Evolutionary conservation across 2,329 filamentous ascomycete genomes (phyloP).

Genomic region (Trematosphaeria pertusa): DNA sequence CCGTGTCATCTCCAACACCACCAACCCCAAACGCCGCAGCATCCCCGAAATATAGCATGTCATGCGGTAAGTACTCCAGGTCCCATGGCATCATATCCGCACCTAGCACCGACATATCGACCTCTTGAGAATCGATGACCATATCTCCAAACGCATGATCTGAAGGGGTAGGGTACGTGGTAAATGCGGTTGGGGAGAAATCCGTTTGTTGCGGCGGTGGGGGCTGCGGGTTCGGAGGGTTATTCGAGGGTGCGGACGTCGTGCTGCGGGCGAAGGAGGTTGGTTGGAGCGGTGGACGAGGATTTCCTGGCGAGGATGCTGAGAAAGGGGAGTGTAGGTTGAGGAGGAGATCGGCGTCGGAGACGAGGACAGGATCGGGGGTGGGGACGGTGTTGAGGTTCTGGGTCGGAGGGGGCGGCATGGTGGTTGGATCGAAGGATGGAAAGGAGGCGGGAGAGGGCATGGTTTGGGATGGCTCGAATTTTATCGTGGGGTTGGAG

Average conservation of each 20-base stretch:
- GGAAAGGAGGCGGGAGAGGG: conserved; percentile 30
- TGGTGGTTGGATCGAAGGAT: conserved; percentile 37
- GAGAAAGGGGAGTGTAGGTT: conserved; percentile 57
- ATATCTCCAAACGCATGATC: conserved; percentile 58
- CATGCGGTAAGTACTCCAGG: conserved; percentile 73
- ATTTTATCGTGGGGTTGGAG: conserved; percentile 33
- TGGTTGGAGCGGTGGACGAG: conserved; percentile 20
- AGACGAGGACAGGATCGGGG: conserved; percentile 47
- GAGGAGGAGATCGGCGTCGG: conserved; percentile 57
- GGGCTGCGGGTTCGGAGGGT: conserved; percentile 6
- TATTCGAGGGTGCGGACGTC: conserved; percentile 24
- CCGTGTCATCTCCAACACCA: conserved; percentile 7
- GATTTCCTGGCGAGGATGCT: conserved; percentile 27
- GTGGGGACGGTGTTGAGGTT: conserved; percentile 29
- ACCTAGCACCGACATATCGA: conserved; percentile 74
- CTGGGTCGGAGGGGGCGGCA: conserved; percentile 39
- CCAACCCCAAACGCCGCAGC: conserved; percentile 14
- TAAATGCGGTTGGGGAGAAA: conserved; percentile 33
- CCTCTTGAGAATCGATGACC: conserved; percentile 78
- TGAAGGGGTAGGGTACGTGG: conserved; percentile 31
- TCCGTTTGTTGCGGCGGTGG: conserved; percentile 19
- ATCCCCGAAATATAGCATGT: conserved; percentile 60
- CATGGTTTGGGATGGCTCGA: conserved; percentile 29
- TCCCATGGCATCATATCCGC: conserved; percentile 76
- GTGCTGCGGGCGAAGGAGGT: conserved; percentile 29